Base-by-base conservation (phyloP, 2,329 filamentous ascomycete species). In the Capronia coronata region DNA sequence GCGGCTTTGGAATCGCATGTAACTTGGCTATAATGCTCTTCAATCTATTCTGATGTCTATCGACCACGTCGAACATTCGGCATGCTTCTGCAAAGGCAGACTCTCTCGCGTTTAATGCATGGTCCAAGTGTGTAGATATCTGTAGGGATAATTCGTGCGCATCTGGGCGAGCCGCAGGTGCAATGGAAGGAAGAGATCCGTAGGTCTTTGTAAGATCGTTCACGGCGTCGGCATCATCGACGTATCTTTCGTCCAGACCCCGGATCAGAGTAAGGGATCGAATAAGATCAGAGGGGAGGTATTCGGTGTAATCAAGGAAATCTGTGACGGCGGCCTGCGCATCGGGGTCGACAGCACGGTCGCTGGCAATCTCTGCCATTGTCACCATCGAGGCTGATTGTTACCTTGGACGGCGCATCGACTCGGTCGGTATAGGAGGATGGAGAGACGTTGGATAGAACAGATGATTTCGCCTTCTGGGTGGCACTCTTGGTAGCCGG, bases 261-360 rank as follows among this genome's bases (percentile, higher is more conserved):
- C 73, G 71, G 60, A 84, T 81, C 49, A 84, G 71, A 44, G 76
- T 79, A 46, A 84, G 68, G 55, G 80, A 82, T 60, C 80, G 79
- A 51, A 76, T 73, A 19, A 84, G 70, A 63, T 83, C 80, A 8
- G 80, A 78, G 27, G 80, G 80, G 49, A 82, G 80, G 70, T 81
- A 82, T 67, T 84, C 80, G 55, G 80, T 84, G 67, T 83, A 84
- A 65, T 83, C 79, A 51, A 83, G 76, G 65, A 80, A 84, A 64
- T 84, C 80, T 56, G 79, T 82, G 39, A 84, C 77, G 21, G 80
- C 82, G 27, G 79, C 77, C 62, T 83, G 79, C 49, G 79, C 77
- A 61, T 84, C 80, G 27, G 80, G 80, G 62, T 83, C 79, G 47
- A 75, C 72, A 45, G 74, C 67, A 48, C 67, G 65, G 43, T 70